These are phyloP conservation scores for Trichosporon coremiiforme DNA, from an alignment of 1,284 basidiomycete genomes.

Conservation along the genomic window DNA sequence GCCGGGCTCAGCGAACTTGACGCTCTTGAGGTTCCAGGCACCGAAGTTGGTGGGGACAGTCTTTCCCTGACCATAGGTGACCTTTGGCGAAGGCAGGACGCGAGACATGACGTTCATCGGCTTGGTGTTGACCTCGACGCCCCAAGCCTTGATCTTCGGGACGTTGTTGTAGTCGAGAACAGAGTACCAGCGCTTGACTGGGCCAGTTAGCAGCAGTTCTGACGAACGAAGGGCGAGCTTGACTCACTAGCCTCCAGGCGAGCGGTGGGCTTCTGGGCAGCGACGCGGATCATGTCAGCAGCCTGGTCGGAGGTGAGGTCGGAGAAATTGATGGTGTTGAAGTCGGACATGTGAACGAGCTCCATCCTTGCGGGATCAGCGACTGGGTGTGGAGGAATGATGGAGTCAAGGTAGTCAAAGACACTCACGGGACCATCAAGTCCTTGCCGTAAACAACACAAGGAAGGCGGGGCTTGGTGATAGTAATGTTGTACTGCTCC, in stretches of 20 bases:
- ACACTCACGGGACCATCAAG: conserved; percentile 53
- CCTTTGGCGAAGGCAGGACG: conserved; percentile 49
- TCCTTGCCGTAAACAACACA: conserved; percentile 51
- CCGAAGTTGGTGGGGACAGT: conserved; percentile 38
- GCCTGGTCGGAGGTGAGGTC: conserved; percentile 47
- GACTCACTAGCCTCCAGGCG: conserved; percentile 44
- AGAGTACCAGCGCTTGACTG: conserved; percentile 49
- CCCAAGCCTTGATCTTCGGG: conserved; percentile 55
- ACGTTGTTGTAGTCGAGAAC: conserved; percentile 46
- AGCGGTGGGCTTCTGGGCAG: conserved; percentile 53
- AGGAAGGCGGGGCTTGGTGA: conserved; percentile 51
- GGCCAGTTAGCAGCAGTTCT: conserved; percentile 21
- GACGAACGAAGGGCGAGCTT: background rate
- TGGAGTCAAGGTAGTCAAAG: background rate
- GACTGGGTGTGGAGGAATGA: no score
- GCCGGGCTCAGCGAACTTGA: conserved; percentile 49
- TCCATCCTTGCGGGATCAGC: conserved; percentile 44
- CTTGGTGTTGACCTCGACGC: conserved; percentile 48
- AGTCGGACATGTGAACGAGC: conserved; percentile 48
- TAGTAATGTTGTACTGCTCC: conserved; percentile 48
- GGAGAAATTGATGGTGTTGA: conserved; percentile 48
- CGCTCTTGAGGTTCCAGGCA: conserved; percentile 37
- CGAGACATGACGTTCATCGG: conserved; percentile 53
- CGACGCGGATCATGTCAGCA: conserved; percentile 56
- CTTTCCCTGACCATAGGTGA: conserved; percentile 46